Evolutionary conservation across 129 eudicot genomes (phyloP).

Genomic region (Flaveria ramosissima): DNA sequence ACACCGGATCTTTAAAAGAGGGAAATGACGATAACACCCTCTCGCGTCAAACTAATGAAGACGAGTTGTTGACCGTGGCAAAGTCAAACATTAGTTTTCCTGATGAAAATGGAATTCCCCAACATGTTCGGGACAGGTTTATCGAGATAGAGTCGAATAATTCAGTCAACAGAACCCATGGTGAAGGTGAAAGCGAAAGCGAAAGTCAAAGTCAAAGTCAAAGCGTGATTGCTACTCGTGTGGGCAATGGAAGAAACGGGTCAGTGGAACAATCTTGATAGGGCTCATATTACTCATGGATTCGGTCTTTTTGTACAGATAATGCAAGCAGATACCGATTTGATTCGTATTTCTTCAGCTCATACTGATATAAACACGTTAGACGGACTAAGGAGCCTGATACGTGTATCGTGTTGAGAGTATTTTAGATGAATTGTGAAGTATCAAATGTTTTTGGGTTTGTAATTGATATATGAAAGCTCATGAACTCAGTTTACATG

Average conservation of each 20-base stretch:
- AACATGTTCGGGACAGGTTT: slow-evolving; percentile 34
- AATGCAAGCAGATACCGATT: slow-evolving; percentile 24
- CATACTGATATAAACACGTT: slow-evolving; percentile 17
- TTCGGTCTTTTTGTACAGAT: slow-evolving; percentile 28
- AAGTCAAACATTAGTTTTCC: slow-evolving; percentile 36
- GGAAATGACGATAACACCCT: slow-evolving; percentile 23
- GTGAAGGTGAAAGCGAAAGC: slow-evolving; percentile 5
- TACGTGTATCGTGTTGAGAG: not conserved
- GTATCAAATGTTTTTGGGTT: slow-evolving; percentile 13
- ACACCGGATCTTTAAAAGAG: slow-evolving; percentile 8
- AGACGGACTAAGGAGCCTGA: not conserved
- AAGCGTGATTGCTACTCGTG: slow-evolving; percentile 12
- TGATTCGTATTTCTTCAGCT: slow-evolving; percentile 22
- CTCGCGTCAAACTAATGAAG: slow-evolving; percentile 9
- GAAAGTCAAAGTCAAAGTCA: slow-evolving; percentile 1
- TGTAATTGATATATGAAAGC: not conserved
- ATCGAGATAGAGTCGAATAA: slow-evolving; percentile 25
- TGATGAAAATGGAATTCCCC: slow-evolving; percentile 39
- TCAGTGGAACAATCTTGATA: slow-evolving; percentile 17
- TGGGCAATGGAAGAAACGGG: slow-evolving; percentile 1
- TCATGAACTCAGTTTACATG: not conserved
- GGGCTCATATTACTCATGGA: slow-evolving; percentile 3
- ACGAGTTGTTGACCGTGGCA: not conserved
- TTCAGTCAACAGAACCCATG: slow-evolving; percentile 4
- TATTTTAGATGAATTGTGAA: slow-evolving; percentile 9